A percentile compares a stretch with the other conserved stretches of the same genome.
Conservation (phyloP, 2,329 filamentous ascomycete genomes). For the Cytospora schulzeri region DNA sequence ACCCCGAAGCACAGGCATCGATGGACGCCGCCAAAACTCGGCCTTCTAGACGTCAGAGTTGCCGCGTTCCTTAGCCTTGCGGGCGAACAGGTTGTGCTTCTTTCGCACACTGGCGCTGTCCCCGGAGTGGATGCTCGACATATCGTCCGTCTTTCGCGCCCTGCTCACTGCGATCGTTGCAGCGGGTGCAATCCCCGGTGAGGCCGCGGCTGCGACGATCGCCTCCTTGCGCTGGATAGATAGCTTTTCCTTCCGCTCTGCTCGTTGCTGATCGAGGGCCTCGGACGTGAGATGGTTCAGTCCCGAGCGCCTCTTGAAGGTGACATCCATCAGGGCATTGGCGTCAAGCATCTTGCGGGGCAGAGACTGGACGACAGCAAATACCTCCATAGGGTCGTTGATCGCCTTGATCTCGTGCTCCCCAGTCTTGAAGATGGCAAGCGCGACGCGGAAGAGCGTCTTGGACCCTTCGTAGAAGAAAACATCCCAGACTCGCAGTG, state of each 20-base stretch:
- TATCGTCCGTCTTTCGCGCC: slow-evolving; percentile 35
- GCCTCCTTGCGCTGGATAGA: slow-evolving; percentile 49
- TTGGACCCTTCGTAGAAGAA: slow-evolving; percentile 96
- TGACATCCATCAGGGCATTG: slow-evolving; percentile 79
- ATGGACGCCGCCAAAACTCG: slow-evolving; percentile 19
- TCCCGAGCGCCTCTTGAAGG: slow-evolving; percentile 77
- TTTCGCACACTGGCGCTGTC: slow-evolving; percentile 36
- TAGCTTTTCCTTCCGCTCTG: slow-evolving; percentile 61
- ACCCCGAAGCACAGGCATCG: slow-evolving; percentile 10
- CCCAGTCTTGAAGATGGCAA: slow-evolving; percentile 88
- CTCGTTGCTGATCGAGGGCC: slow-evolving; percentile 74
- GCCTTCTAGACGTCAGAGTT: slow-evolving; percentile 22
- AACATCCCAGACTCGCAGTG: slow-evolving; percentile 89
- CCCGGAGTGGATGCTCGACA: slow-evolving; percentile 36
- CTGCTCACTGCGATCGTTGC: slow-evolving; percentile 28
- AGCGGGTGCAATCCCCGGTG: slow-evolving; percentile 23
- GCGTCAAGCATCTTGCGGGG: slow-evolving; percentile 81
- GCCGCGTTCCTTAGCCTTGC: slow-evolving; percentile 20
- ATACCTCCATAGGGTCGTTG: slow-evolving; percentile 89
- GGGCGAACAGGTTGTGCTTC: slow-evolving; percentile 51
- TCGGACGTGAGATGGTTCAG: slow-evolving; percentile 82
- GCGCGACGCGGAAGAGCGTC: slow-evolving; percentile 87
- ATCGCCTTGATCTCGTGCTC: slow-evolving; percentile 79
- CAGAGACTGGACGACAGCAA: slow-evolving; percentile 87
- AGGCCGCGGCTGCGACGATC: slow-evolving; percentile 23